Evolutionary conservation across 176 grass and related monocot species (phyloP).

Genomic region (Triticum aestivum): DNA sequence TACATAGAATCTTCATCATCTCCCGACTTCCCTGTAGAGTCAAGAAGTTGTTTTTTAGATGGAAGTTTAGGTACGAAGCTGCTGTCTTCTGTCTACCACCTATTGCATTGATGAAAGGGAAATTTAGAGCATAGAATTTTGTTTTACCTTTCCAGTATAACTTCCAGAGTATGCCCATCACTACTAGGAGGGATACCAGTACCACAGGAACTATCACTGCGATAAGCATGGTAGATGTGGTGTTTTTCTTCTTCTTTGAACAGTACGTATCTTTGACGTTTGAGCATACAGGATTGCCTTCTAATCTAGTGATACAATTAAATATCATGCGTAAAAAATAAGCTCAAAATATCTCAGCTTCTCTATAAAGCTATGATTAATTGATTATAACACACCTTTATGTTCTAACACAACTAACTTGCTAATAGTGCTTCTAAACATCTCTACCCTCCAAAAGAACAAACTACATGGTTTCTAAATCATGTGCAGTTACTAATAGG

Average conservation of each 20-base stretch:
- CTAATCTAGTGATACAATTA: background rate
- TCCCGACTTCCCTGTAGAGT: background rate
- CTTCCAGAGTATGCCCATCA: background rate
- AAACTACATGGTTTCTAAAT: background rate
- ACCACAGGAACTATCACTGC: slow-evolving; percentile 9
- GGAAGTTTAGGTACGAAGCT: background rate
- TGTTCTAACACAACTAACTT: background rate
- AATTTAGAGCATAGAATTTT: background rate
- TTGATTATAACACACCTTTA: background rate
- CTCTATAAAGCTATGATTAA: background rate
- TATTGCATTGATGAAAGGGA: background rate
- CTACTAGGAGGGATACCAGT: background rate
- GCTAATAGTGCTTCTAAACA: background rate
- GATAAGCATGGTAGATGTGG: background rate
- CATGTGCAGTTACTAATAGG: background rate
- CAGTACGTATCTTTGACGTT: background rate
- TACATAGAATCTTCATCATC: slow-evolving; percentile 16
- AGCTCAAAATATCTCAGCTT: slow-evolving; percentile 8
- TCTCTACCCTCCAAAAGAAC: background rate
- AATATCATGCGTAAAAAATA: background rate
- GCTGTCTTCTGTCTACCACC: background rate
- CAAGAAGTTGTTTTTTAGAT: background rate
- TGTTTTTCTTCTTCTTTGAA: background rate
- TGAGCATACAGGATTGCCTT: slow-evolving; percentile 24
- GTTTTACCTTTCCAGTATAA: slow-evolving; percentile 10